Percentiles rank a stretch among this genome's conserved stretches.
These are phyloP conservation scores for Boletus sp. DNA, from an alignment of 1,284 basidiomycete genomes.

Conservation along the genomic window DNA sequence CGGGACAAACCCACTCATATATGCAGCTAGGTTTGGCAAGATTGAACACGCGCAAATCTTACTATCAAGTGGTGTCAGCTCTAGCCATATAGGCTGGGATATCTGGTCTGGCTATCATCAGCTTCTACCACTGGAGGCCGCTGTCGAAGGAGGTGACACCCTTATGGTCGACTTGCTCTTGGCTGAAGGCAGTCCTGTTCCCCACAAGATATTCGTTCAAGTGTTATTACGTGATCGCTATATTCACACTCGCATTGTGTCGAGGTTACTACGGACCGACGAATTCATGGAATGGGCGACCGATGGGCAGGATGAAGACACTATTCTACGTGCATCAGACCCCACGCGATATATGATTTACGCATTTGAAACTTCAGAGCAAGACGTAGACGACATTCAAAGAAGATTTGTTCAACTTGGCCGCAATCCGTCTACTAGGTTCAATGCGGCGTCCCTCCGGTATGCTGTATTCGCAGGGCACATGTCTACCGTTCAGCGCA, in stretches of 20 bases:
- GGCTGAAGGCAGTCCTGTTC: slow-evolving; percentile 15
- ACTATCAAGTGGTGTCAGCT: slow-evolving; percentile 1
- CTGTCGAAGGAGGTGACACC: neutral
- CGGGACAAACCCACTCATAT: slow-evolving; percentile 22
- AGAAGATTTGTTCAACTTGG: slow-evolving; percentile 18
- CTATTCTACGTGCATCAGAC: slow-evolving; percentile 1
- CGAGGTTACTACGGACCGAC: slow-evolving; percentile 17
- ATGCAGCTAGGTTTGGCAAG: neutral
- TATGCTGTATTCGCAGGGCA: slow-evolving; percentile 4
- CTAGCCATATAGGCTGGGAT: neutral
- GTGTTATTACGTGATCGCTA: neutral
- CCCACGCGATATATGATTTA: neutral
- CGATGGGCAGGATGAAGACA: neutral
- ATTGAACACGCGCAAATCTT: slow-evolving; percentile 11
- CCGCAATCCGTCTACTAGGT: neutral
- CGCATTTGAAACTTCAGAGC: neutral
- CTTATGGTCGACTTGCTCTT: slow-evolving; percentile 11
- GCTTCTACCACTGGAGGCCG: slow-evolving; percentile 14
- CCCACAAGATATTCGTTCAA: neutral
- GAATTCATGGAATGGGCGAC: neutral
- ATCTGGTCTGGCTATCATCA: neutral
- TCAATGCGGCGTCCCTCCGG: neutral
- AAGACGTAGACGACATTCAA: neutral
- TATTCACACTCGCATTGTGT: neutral
- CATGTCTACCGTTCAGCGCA: neutral